These are phyloP conservation scores for Hevea brasiliensis DNA, from an alignment of 345 rosid genomes.

Conservation along the genomic window DNA sequence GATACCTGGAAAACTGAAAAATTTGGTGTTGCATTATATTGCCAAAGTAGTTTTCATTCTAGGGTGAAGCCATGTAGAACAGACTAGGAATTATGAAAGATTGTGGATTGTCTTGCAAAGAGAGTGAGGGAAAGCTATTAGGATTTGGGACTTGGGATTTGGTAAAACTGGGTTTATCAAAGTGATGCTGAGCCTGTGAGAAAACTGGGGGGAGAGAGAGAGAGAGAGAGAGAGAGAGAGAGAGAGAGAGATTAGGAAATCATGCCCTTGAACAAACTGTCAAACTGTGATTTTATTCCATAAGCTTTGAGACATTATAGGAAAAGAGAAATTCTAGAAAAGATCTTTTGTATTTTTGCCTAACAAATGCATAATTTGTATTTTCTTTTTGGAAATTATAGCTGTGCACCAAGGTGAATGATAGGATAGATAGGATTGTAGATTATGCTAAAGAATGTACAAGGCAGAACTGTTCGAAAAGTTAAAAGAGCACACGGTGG, in stretches of 20 bases:
- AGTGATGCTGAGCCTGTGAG: background rate
- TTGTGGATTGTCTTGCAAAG: background rate
- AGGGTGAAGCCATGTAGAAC: background rate
- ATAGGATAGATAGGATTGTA: background rate
- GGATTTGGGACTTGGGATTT: background rate
- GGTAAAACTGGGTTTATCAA: background rate
- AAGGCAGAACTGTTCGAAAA: background rate
- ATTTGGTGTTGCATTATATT: background rate
- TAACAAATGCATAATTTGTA: too few species aligned
- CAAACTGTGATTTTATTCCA: background rate
- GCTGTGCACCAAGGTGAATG: background rate
- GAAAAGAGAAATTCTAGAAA: background rate
- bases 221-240: background rate
- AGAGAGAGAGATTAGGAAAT: background rate
- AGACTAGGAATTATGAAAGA: background rate
- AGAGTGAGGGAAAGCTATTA: background rate
- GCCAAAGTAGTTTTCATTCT: background rate
- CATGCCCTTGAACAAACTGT: background rate
- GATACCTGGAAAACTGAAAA: background rate
- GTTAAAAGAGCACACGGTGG: background rate
- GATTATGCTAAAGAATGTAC: background rate
- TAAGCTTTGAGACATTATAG: background rate
- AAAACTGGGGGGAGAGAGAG: background rate
- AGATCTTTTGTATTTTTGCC: background rate
- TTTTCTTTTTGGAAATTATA: background rate